Evolutionary conservation across 73 alveolate species (phyloP), one percentile per base, ranked within the genome.

Genomic region (Symbiodinium natans): DNA sequence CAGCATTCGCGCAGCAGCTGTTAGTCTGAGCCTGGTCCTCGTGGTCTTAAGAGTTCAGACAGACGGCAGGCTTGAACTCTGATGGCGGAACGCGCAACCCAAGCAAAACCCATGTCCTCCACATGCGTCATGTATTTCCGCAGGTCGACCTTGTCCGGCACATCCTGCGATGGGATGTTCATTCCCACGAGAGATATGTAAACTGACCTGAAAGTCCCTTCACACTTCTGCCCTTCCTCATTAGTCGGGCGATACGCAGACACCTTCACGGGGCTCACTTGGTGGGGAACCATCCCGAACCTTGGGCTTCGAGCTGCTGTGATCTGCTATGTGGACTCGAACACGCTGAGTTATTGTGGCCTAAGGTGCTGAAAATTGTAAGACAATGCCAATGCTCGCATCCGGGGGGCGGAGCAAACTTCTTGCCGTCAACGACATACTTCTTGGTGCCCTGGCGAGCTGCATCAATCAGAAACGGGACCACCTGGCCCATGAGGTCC

Each of bases 1-100:
- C 97, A 29, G 97, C 97, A 27, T 90, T 90, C 63, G 97, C 97
- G 77, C 97, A 90, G 88, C 97, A 90, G 77, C 97, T 90, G 88
- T 90, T 90, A 77, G 97, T 90, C 54, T 90, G 97, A 39, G 97
- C 68, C 88, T 90, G 97, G 40, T 90, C 97, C 48, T 90, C 97
- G 15, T 36, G 31, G 33, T 0, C 34, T 31, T n/a, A 63, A 25
- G 33, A 23, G 36, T 63, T n/a, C n/a, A n/a, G n/a, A n/a, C n/a
- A n/a, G n/a, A n/a, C n/a, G n/a, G n/a, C n/a, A n/a, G n/a, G n/a
- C n/a, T n/a, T n/a, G n/a, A n/a, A n/a, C n/a, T n/a, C n/a, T n/a
- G n/a, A n/a, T n/a, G n/a, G n/a, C n/a, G n/a, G n/a, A n/a, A n/a
- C n/a, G n/a, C n/a, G n/a, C n/a, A n/a, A n/a, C n/a, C n/a, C n/a